Base-by-base conservation (phyloP, 306 rosid genomes). In the Rosa rugosa region DNA sequence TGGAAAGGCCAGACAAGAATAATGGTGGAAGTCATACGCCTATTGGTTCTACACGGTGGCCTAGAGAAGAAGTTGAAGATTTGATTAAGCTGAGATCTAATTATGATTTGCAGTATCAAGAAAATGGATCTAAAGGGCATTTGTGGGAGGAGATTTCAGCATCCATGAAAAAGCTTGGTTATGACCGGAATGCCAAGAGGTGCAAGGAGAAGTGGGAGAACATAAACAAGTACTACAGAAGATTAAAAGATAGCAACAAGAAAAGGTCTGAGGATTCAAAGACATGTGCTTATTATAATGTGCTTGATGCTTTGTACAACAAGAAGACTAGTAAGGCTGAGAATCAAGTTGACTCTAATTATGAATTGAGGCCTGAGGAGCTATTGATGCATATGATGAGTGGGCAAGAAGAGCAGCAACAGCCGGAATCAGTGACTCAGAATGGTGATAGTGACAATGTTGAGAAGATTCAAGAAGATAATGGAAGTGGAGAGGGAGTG, bases 141-240 rank as follows among this genome's bases (percentile, higher is more conserved):
- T 86, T 91, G 7, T 93, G 98, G 98, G 98, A 91, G 74, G 94
- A 89, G 60, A 80, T 91, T 31, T 91, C 98, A 50, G 40, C 49
- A 2, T 92, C 85, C 49, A 89, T 93, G 98, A 88, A 87, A 44
- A 83, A 79, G 42, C 47, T 85, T 40, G 97, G 98, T 2, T 90
- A 90, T 38, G 70, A 90, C 65, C 79, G 97, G 46, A 94, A 84
- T 79, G 83, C 97, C 1, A 94, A 91, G 90, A 89, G 93, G 80
- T 94, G 98, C 59, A 94, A 94, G 70, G 98, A 94, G 92, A 94
- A 94, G 80, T 94, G 98, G 98, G 98, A 93, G 89, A 93, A 93
- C 82, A 93, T 93, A 80, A 93, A 93, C 89, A 93, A 93, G 51
- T 93, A 93, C 87, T 93, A 85, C 71, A 93, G 92, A 84, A 90